Base-by-base conservation (phyloP, 176 grass and related monocot species). In the Dendrocalamus sinicus region DNA sequence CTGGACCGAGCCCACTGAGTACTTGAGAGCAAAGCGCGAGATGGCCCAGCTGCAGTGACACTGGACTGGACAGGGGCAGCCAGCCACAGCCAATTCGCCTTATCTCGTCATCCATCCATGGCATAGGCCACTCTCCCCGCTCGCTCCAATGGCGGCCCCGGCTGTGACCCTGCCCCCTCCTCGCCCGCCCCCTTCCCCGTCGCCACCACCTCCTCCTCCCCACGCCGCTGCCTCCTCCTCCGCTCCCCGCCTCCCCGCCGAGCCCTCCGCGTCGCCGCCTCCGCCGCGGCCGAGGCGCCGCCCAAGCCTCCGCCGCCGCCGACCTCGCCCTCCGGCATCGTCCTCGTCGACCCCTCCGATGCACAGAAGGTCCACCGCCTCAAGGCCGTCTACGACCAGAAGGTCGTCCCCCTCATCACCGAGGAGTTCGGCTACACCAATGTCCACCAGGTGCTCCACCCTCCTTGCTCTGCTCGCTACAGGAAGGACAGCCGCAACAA, bases 371-470 rank as follows among this genome's bases (percentile, higher is more conserved):
- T 90, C 10, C 83, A 94, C 78, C 84, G 96, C 0, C 93, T 96
- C 76, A 94, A 92, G 75, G 28, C 75, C 68, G 77, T 84, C 19
- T 99, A 96, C 76, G 88, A 90, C 20, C 82, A 94, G 84, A 99
- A 94, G 89, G 96, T 96, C 67, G 79, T 96, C 44, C 92, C 93
- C 62, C 67, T 94, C 91, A 86, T 99, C 70, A 91, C 81, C 23
- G 93, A 92, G 39, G 89, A 96, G 84, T 99, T 99, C 86, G 81
- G 71, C 76, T 96, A 92, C 90, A 88, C 73, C 46, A 99, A 99
- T 87, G 50, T 92, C 79, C 96, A 92, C 91, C 91, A 99, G 96
- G 96, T 94, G 74, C 69, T 91, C 45, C 41, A 83, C 70, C 55
- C 72, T 50, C 46, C 30, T 84, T 57, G 9, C 48, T 5, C 15